Base-by-base conservation (phyloP, 2,329 filamentous ascomycete genomes). In the Hypoxylon sp. region DNA sequence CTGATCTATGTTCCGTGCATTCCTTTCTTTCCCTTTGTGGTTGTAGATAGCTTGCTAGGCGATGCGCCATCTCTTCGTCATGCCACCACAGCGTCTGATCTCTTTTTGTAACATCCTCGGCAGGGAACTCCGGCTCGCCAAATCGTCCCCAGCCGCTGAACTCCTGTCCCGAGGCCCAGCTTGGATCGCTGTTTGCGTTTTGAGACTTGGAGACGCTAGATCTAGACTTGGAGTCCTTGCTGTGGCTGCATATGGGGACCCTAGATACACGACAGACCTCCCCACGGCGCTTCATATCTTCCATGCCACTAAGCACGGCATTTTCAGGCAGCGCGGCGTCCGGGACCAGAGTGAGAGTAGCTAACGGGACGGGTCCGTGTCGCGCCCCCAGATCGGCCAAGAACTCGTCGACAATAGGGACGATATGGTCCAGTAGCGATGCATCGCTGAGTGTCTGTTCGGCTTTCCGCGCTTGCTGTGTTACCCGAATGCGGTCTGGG, bases 71-170 rank as follows among this genome's bases (percentile, higher is more conserved):
- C 1, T 71, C 73, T 59, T 82, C 82, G 48, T 86, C 82, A 1
- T 66, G 68, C 80, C 82, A 86, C 83, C 83, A 86, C 60, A 80
- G 77, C 2, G 63, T 48, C 14, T 67, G 44, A 6, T 28, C 50
- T 8, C 63, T 62, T 2, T 65, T 52, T 3, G 48, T 16, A 1
- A 56, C 2, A 0, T 62, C 33, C 2, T 51, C 58, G 3, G 49
- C 16, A 1, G 60, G 66, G 0, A 40, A 51, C 4, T 73, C 59
- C 2, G 62, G 50, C 3, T 78, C 76, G 4, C 74, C 76, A 72
- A 78, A 84, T 18, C 82, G 75, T 0, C 82, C 82, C 82, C 82
- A 84, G 20, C 82, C 82, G 46, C 79, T 80, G 46, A 84, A 84
- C 2, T 78, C 77, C 8, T 58, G 59, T 6, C 70, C 70, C 3